Evolutionary conservation across 768 basidiomycete species (phyloP), one percentile per base, ranked within the genome.

Genomic region (Boletus pseudopeckii): DNA sequence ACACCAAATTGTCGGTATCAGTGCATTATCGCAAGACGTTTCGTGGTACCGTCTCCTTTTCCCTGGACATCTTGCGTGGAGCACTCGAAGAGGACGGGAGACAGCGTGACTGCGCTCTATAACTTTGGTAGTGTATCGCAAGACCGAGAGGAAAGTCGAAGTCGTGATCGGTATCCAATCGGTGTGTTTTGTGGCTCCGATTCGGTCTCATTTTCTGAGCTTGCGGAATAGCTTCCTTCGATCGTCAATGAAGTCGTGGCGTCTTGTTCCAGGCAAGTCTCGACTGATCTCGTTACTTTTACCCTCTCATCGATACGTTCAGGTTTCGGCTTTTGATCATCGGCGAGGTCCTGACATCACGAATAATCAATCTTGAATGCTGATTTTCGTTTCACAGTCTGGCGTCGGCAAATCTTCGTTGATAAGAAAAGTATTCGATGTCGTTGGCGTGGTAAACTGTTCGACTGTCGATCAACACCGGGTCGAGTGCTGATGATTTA

Each of bases 261-360:
- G 15, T 32, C 51, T 11, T 52, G 45, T 32, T 22, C 51, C 7
- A 37, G 33, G 50, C 17, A n/a, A 38, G 40, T 44, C 30, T 38
- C n/a, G 11, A 15, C 24, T 2, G 24, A 20, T 43, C 24, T 37
- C 26, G 2, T 42, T 41, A 1, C 14, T 5, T 10, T 17, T n/a
- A 2, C 18, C 9, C 10, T 20, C 34, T 51, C 33, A 54, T 36
- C 18, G 18, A 13, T 53, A 22, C 18, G 20, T n/a, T n/a, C 34
- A 54, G 53, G 40, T 54, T 54, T 42, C 53, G 53, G 2, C 26
- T 54, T 11, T 18, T 52, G 53, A 54, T 54, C 41, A 54, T 54
- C 17, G 49, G 41, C 40, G 34, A 41, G 43, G 52, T 53, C 10
- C 28, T 22, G 38, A 26, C 11, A 10, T 32, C 32, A 26, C 8